phyloP scores from a whole-genome alignment of 2,329 filamentous ascomycete genomes.

The Tricladium varicosporioides region DNA sequence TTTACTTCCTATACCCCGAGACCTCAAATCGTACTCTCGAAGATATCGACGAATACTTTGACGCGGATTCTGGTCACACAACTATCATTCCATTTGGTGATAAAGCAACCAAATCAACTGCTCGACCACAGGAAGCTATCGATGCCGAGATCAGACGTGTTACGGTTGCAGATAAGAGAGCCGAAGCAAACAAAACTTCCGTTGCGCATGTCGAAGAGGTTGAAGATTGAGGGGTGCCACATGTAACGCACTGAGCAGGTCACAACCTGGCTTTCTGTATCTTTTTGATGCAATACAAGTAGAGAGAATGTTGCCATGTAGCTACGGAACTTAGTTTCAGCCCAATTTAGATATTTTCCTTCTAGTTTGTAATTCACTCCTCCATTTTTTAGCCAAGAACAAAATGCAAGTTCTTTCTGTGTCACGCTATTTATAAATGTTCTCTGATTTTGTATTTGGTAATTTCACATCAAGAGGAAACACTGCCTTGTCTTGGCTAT shows the following conservation, averaged over 20 bases:
- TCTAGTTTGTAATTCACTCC: too few relatives aligned
- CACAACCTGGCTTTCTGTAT: too few relatives aligned
- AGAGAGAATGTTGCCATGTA: too few relatives aligned
- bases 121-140: conserved; percentile 18
- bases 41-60: conserved; percentile 26
- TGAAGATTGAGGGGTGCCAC: neutral
- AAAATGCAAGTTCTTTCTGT: too few relatives aligned
- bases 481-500: too few relatives aligned
- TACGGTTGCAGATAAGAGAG: conserved; percentile 8
- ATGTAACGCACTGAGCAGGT: neutral
- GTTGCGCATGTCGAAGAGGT: conserved; percentile 4
- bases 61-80: conserved; percentile 14
- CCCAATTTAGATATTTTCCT: too few relatives aligned
- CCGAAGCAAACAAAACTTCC: neutral
- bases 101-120: conserved; percentile 17
- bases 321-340: too few relatives aligned
- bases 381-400: too few relatives aligned
- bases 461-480: too few relatives aligned
- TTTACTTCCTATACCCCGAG: conserved; percentile 29
- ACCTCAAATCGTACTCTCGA: conserved; percentile 27
- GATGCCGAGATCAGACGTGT: conserved; percentile 17
- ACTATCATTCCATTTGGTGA: conserved; percentile 18
- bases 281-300: too few relatives aligned
- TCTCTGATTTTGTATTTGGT: too few relatives aligned
- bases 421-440: too few relatives aligned